Conservation (phyloP, 2,329 filamentous ascomycete species). For the Fusarium xylarioides region DNA sequence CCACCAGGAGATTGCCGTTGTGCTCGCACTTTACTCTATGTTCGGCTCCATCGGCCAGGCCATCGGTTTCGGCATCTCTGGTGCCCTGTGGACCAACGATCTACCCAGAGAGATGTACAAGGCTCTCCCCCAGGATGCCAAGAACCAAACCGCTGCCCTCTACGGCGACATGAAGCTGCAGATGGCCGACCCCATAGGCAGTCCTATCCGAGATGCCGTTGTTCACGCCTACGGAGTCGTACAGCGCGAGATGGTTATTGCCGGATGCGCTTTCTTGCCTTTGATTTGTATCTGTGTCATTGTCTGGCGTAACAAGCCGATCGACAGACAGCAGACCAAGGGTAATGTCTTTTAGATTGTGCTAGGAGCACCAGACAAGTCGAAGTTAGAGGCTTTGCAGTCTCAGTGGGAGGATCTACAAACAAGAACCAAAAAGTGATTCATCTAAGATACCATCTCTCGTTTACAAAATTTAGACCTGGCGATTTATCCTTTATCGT, state of each 20-base stretch:
- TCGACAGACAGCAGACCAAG: slow-evolving; percentile 59
- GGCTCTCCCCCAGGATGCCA: slow-evolving; percentile 57
- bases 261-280: slow-evolving; percentile 47
- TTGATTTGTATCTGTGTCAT: slow-evolving; percentile 51
- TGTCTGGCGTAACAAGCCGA: slow-evolving; percentile 60
- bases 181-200: slow-evolving; percentile 58
- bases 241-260: slow-evolving; percentile 58
- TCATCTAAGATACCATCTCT: neutral
- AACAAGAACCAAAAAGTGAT: neutral
- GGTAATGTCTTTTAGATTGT: slow-evolving; percentile 58
- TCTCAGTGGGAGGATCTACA: neutral
- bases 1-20: slow-evolving; percentile 47
- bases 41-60: slow-evolving; percentile 45
- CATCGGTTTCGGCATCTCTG: slow-evolving; percentile 45
- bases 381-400: neutral
- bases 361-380: neutral
- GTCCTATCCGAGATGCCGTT: slow-evolving; percentile 60
- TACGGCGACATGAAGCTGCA: slow-evolving; percentile 65
- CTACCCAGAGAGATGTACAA: slow-evolving; percentile 54
- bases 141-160: slow-evolving; percentile 55
- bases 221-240: slow-evolving; percentile 65
- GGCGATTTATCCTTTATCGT: neutral
- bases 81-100: slow-evolving; percentile 45
- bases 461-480: neutral
- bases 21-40: slow-evolving; percentile 44